Evolutionary conservation across 805 yeast species (phyloP).

Genomic region (Suhomyces prunicola): DNA sequence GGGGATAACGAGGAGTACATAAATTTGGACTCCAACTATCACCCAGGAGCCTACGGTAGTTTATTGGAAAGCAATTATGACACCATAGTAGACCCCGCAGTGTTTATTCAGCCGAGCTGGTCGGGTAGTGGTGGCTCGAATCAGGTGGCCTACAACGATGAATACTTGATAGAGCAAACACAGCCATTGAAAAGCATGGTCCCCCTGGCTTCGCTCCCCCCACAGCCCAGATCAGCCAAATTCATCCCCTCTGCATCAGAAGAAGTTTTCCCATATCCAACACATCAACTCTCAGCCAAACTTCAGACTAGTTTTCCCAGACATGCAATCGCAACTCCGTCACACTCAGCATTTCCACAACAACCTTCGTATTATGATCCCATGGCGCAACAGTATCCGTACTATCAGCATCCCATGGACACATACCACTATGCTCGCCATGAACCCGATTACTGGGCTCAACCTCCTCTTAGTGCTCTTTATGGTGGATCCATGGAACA

Average conservation of each 20-base stretch:
- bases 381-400: conserved; percentile 1
- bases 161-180: conserved; percentile 51
- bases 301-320: conserved; percentile 19
- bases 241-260: conserved; percentile 14
- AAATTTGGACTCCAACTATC: conserved; percentile 21
- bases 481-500: conserved; percentile 9
- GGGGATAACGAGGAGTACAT: conserved; percentile 21
- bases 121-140: conserved; percentile 8
- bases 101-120: conserved; percentile 14
- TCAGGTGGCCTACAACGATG: conserved; percentile 43
- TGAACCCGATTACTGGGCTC: conserved; percentile 18
- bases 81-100: conserved; percentile 17
- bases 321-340: conserved; percentile 6
- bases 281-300: conserved; percentile 25
- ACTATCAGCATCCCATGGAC: conserved; percentile 3
- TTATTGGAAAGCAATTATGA: conserved; percentile 17
- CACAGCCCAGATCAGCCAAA: conserved; percentile 10
- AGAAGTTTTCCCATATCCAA: conserved; percentile 18
- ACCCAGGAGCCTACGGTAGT: conserved; percentile 9
- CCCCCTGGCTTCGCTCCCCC: conserved; percentile 2
- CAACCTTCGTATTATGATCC: conserved; percentile 7
- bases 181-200: conserved; percentile 38
- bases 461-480: conserved; percentile 10
- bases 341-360: conserved; percentile 1
- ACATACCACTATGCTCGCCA: conserved; percentile 6